These are phyloP conservation scores for Tulasnella sp. DNA, from an alignment of 768 basidiomycete species.

Conservation along the genomic window DNA sequence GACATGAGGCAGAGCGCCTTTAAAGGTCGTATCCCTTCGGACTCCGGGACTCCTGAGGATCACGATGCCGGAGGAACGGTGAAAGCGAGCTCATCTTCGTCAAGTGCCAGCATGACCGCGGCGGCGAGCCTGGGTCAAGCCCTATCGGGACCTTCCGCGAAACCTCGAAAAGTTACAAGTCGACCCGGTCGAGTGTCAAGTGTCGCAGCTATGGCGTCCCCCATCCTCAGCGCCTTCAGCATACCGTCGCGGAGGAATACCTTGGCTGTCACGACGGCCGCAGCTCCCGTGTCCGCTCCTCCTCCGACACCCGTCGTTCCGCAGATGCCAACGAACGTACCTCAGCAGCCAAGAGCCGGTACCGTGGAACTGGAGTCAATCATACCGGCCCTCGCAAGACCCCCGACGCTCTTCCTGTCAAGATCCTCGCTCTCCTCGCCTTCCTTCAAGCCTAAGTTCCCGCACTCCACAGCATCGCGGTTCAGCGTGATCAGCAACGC, in stretches of 20 bases:
- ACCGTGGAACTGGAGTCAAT: constrained; percentile 47
- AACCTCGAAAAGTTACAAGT: neutral
- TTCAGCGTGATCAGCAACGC: constrained; percentile 6
- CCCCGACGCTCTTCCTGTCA: constrained; percentile 75
- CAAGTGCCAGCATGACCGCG: constrained; percentile 26
- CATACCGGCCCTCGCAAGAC: constrained; percentile 66
- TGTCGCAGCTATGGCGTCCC: constrained; percentile 2
- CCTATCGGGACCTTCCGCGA: constrained; percentile 25
- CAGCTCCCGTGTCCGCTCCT: neutral
- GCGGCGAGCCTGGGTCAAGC: constrained; percentile 19
- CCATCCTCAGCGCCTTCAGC: neutral
- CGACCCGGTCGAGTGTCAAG: neutral
- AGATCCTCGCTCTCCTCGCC: constrained; percentile 61
- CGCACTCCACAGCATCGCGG: constrained; percentile 30
- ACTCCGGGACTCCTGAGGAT: constrained; percentile 29
- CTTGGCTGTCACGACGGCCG: neutral
- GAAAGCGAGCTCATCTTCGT: neutral
- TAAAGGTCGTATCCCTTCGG: neutral
- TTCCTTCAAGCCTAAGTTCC: constrained; percentile 63
- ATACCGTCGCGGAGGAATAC: neutral
- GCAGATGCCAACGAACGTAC: neutral
- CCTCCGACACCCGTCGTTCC: neutral
- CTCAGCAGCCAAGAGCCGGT: constrained; percentile 14
- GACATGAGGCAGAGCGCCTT: constrained; percentile 25
- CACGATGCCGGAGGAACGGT: constrained; percentile 31